phyloP scores from a whole-genome alignment of 2,329 filamentous ascomycete species.

The Hypoxylon sp. region DNA sequence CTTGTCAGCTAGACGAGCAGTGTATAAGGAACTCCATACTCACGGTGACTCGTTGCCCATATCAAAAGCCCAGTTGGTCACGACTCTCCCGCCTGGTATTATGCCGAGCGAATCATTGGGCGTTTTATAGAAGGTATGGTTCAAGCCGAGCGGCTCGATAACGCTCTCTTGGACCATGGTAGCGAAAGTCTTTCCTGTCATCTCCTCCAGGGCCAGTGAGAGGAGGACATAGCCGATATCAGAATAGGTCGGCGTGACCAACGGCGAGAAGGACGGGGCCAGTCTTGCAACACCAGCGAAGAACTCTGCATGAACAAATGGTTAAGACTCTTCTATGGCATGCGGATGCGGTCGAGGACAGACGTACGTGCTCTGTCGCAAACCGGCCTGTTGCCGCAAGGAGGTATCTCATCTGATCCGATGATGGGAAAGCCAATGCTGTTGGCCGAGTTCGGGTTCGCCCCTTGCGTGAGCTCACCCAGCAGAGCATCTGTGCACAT shows the following conservation, averaged over 20 bases:
- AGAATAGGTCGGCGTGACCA: constrained; percentile 49
- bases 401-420: constrained; percentile 38
- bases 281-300: constrained; percentile 42
- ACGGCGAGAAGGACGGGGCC: constrained; percentile 46
- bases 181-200: constrained; percentile 46
- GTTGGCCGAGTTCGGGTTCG: constrained; percentile 21
- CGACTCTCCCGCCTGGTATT: constrained; percentile 45
- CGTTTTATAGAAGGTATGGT: constrained; percentile 44
- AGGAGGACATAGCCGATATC: constrained; percentile 51
- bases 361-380: constrained; percentile 43
- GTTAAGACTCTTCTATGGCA: neutral
- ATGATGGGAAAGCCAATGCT: constrained; percentile 44
- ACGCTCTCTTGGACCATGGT: constrained; percentile 44
- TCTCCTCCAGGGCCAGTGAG: constrained; percentile 47
- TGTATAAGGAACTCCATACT: constrained; percentile 11
- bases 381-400: constrained; percentile 44
- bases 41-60: constrained; percentile 46
- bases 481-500: constrained; percentile 35
- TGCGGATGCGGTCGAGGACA: neutral
- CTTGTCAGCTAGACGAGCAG: neutral
- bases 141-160: constrained; percentile 45
- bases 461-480: constrained; percentile 38
- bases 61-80: constrained; percentile 46
- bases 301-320: constrained; percentile 38
- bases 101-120: constrained; percentile 46